Base-by-base conservation (phyloP, 2,329 filamentous ascomycete genomes). In the Pseudogymnoascus sp. region DNA sequence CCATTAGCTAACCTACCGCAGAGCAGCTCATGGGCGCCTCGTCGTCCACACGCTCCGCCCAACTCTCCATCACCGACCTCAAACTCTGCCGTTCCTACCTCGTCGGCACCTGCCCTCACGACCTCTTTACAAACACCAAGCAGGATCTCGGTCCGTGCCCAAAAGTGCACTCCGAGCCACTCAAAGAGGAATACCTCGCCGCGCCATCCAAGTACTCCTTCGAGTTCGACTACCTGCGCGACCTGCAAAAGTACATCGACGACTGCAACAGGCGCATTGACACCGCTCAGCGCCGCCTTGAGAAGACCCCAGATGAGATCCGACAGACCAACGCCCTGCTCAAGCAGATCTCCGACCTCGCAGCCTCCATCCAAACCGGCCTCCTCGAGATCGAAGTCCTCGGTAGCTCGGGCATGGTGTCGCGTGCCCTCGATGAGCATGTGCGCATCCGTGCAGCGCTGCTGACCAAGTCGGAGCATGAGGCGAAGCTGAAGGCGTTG, bases 111-210 rank as follows among this genome's bases (percentile, higher is more conserved):
- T 99, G 94, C 74, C 94, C 94, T 0, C 93, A 97, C 80, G 94
- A 99, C 73, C 90, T 99, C 71, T 99, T 99, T 82, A 99, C 93
- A 66, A 99, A 99, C 77, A 99, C 94, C 50, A 97, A 97, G 78
- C 92, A 97, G 81, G 94, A 99, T 73, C 83, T 97, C 35, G 94
- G 94, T 2, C 83, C 86, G 0, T 99, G 94, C 71, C 84, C 90
- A 58, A 94, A 93, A 73, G 83, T 93, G 25, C 94, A 99, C 77
- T 89, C 85, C 57, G 92, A 97, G 73, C 85, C 86, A 11, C 81
- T 97, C 66, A 97, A 96, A 75, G 80, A 86, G 57, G 92, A 99
- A 73, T 99, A 94, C 74, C 89, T 95, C 68, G 80, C 78, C 1
- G 84, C 94, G 0, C 78, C 88, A 3, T 79, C 87, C 1, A 88